Base-by-base conservation (phyloP, 2,329 filamentous ascomycete genomes). In the Neonectria coccinea region DNA sequence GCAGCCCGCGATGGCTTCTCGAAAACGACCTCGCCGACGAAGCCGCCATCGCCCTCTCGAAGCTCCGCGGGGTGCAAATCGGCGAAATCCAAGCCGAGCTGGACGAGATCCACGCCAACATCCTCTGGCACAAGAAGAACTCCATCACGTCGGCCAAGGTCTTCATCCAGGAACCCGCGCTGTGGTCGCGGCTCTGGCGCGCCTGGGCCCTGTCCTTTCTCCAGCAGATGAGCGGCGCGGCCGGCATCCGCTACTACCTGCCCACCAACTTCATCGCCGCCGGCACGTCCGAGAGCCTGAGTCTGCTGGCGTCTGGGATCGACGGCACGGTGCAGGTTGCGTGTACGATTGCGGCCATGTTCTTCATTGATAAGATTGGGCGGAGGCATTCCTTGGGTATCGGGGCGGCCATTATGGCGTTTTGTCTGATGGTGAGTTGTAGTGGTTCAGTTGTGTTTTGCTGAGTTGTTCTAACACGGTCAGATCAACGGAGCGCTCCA, bases 191-290 rank as follows among this genome's bases (percentile, higher is more conserved):
- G 0, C 77, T 89, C 14, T 88, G 86, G 87, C 81, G 86, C 18
- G 85, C 85, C 1, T 81, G 84, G 0, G 75, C 88, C 1, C 78
- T 88, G 5, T 86, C 88, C 72, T 88, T 88, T 74, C 85, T 88
- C 83, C 84, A 85, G 0, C 85, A 87, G 68, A 85, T 88, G 83
- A 87, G 85, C 67, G 59, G 86, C 20, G 85, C 85, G 14, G 85
- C 85, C 0, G 85, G 85, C 3, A 88, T 88, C 79, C 88, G 88
- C 69, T 88, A 88, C 68, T 88, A 88, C 67, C 79, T 88, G 0
- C 86, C 86, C 0, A 82, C 81, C 0, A 82, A 88, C 9, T 84
- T 88, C 62, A 74, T 79, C 56, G 81, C 81, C 3, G 76, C 88
- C 2, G 86, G 87, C 0, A 74, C 88, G 1, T 76, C 78, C 41